Evolutionary conservation across 2,329 filamentous ascomycete genomes (phyloP).

Genomic region (Pezicula neosporulosa): DNA sequence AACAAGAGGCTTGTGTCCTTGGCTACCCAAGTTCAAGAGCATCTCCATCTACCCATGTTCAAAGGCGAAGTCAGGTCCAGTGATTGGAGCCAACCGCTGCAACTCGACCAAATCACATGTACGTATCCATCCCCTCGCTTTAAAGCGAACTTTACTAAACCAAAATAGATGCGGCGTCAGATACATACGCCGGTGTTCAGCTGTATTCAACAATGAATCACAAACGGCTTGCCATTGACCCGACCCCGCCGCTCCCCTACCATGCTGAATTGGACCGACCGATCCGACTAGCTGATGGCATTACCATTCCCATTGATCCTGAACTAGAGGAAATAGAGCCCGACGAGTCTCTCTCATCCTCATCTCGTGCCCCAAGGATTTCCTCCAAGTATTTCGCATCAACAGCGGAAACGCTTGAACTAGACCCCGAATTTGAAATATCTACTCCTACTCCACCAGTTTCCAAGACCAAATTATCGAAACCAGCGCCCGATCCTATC

Average conservation of each 20-base stretch:
- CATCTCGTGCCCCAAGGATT: background rate
- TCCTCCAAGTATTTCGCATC: constrained; percentile 5
- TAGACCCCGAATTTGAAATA: constrained; percentile 18
- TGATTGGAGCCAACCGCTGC: constrained; percentile 68
- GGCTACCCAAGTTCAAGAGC: constrained; percentile 65
- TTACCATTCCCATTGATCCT: constrained; percentile 24
- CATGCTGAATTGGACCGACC: constrained; percentile 64
- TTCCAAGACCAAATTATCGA: constrained; percentile 44
- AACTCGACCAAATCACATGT: constrained; percentile 65
- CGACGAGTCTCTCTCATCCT: background rate
- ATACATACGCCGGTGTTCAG: constrained; percentile 76
- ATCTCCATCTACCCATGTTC: constrained; percentile 69
- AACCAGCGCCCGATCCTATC: constrained; percentile 29
- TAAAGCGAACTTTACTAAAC: constrained; percentile 25
- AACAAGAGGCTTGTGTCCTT: constrained; percentile 66
- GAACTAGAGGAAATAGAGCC: constrained; percentile 23
- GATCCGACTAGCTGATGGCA: constrained; percentile 51
- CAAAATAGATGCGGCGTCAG: constrained; percentile 67
- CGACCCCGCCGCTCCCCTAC: constrained; percentile 67
- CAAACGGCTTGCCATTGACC: constrained; percentile 61
- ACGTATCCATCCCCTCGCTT: constrained; percentile 33
- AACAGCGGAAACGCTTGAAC: constrained; percentile 17
- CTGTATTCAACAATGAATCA: constrained; percentile 70
- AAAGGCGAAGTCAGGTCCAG: constrained; percentile 72
- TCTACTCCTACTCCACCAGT: background rate